Evolutionary conservation across 1,139 yeast species (phyloP).

Genomic region (Taphrina sp.): DNA sequence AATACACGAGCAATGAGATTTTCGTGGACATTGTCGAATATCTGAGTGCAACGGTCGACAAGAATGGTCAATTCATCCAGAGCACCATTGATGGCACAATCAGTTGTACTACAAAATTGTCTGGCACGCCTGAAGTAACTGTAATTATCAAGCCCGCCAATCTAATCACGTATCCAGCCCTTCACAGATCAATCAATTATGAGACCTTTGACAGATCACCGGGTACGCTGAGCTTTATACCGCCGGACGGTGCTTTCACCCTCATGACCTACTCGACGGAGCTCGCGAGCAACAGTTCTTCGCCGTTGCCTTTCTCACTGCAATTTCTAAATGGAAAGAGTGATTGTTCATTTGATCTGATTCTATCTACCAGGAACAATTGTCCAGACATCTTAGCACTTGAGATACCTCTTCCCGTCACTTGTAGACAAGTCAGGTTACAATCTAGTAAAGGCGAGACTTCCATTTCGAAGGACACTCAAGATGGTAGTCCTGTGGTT

Average conservation of each 20-base stretch:
- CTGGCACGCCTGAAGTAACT: conserved; percentile 73
- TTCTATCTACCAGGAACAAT: neutral
- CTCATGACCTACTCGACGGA: conserved; percentile 47
- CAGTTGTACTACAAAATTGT: conserved; percentile 19
- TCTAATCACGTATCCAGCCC: conserved; percentile 46
- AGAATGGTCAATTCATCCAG: conserved; percentile 4
- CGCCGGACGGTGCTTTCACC: conserved; percentile 79
- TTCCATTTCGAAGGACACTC: neutral
- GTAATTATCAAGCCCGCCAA: conserved; percentile 54
- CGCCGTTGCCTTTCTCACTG: conserved; percentile 24
- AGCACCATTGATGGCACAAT: conserved; percentile 3
- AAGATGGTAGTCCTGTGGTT: neutral
- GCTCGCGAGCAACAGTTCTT: neutral
- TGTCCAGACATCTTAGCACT: conserved; percentile 1
- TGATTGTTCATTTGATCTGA: conserved; percentile 6
- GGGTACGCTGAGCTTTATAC: conserved; percentile 61
- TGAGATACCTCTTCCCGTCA: conserved; percentile 10
- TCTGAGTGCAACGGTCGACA: conserved; percentile 15
- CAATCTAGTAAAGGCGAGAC: conserved; percentile 4
- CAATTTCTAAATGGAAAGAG: conserved; percentile 2
- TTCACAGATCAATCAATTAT: conserved; percentile 58
- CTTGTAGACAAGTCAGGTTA: conserved; percentile 4
- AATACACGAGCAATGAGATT: conserved; percentile 72
- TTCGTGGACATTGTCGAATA: conserved; percentile 70
- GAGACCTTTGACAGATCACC: conserved; percentile 42